Base-by-base conservation (phyloP, 1,284 basidiomycete species). In the Ustilago hordei region DNA sequence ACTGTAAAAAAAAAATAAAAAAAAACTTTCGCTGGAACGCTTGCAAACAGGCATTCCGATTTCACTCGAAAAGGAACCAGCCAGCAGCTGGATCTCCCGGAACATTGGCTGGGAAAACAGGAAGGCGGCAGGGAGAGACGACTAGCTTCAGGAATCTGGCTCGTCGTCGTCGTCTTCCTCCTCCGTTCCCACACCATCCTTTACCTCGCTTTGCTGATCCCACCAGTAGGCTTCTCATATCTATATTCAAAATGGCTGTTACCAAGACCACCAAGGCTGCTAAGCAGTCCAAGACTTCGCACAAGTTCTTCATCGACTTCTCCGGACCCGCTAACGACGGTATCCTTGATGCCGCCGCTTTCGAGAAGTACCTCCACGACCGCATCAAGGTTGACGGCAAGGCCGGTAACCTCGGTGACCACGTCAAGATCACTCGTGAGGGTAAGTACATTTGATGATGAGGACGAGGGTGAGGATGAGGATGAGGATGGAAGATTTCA, bases 221-320 rank as follows among this genome's bases (percentile, higher is more conserved):
- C 41, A 65, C 72, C 76, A 78, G 76, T 78, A 78, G 76, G 76
- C 76, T 69, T 28, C 23, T 28, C 23, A 52, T 45, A 52, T 59
- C 67, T 69, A 45, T 32, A 69, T 64, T 62, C 62, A 78, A 56
- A 78, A 78, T 78, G 76, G 81, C 81, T 82, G 79, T 82, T 67
- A 78, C 69, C 38, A 82, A 81, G 75, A 71, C 59, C 67, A 81
- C 77, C 75, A 84, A 81, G 81, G 78, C 77, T 62, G 79, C 81
- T 62, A 80, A 80, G 78, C 78, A 77, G 84, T 84, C 91, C 85
- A 89, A 90, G 88, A 95, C 94, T 89, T 87, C 90, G 82, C 93
- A 95, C 90, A 96, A 94, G 89, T 97, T 95, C 89, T 89, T 92
- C 87, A 91, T 98, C 87, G 95, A 97, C 91, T 96, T 93, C 90